Percentiles rank a stretch among this genome's conserved stretches.
phyloP scores from a whole-genome alignment of 371 early-diverging fungal species.

The Circinella umbellata region DNA sequence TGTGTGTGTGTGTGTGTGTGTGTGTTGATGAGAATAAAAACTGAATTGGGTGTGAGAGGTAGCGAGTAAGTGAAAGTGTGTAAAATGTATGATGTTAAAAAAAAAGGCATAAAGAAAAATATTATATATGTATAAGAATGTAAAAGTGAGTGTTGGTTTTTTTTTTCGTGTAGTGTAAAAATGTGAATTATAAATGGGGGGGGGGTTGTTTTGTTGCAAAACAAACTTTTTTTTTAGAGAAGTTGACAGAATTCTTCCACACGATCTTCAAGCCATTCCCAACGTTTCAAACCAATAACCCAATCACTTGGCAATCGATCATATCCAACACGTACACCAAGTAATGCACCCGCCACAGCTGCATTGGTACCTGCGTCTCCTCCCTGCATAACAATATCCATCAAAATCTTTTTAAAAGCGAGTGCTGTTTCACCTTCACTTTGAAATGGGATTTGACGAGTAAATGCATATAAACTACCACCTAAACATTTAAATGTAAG shows the following conservation, averaged over 20 bases:
- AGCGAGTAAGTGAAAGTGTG: too few relatives aligned
- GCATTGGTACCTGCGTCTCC: slow-evolving; percentile 75
- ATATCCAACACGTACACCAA: slow-evolving; percentile 65
- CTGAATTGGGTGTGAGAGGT: too few relatives aligned
- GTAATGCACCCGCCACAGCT: slow-evolving; percentile 65
- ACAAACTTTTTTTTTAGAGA: slow-evolving; percentile 35
- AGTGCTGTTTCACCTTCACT: slow-evolving; percentile 33
- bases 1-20: too few relatives aligned
- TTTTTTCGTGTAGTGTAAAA: too few relatives aligned
- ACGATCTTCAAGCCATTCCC: slow-evolving; percentile 56
- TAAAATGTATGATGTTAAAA: too few relatives aligned
- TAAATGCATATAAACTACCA: slow-evolving; percentile 56
- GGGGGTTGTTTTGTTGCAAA: too few relatives aligned
- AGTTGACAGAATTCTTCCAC: slow-evolving; percentile 53
- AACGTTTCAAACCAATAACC: slow-evolving; percentile 56
- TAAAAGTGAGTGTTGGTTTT: too few relatives aligned
- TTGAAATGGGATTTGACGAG: slow-evolving; percentile 40
- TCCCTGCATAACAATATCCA: slow-evolving; percentile 63
- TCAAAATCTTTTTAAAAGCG: slow-evolving; percentile 54
- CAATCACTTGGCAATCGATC: slow-evolving; percentile 56
- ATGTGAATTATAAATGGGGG: too few relatives aligned
- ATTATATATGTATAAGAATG: too few relatives aligned
- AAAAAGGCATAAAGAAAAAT: too few relatives aligned
- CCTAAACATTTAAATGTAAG: slow-evolving; percentile 67
- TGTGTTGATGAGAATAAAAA: too few relatives aligned